A percentile compares a stretch with the other conserved stretches of the same genome.
Conservation (phyloP, 352 stramenopile species). For the Poterioochromonas sp. region DNA sequence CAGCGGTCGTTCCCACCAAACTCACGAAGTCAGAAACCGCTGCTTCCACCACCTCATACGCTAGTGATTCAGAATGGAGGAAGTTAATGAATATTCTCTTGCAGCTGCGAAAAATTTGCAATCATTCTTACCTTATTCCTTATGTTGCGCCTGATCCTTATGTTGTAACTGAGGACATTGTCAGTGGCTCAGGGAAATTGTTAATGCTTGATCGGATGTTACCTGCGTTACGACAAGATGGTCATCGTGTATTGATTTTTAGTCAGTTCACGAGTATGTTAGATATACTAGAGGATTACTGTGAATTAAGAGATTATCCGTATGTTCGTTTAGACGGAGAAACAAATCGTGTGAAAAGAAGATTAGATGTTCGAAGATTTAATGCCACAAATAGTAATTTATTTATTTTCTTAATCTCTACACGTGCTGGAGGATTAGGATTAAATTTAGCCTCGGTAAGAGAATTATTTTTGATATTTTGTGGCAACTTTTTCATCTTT, state of each 20-base stretch:
- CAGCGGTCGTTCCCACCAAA: neutral
- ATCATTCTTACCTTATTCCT: slow-evolving; percentile 74
- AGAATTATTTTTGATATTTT: slow-evolving; percentile 91
- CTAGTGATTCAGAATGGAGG: neutral
- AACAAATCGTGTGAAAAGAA: slow-evolving; percentile 47
- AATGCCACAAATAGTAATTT: slow-evolving; percentile 80
- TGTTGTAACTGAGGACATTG: slow-evolving; percentile 3
- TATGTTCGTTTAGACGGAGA: slow-evolving; percentile 18
- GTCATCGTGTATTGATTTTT: slow-evolving; percentile 9
- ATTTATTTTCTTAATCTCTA: slow-evolving; percentile 95
- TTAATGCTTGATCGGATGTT: slow-evolving; percentile 15
- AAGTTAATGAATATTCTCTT: slow-evolving; percentile 72
- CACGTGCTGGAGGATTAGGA: slow-evolving; percentile 83
- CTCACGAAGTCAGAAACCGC: neutral
- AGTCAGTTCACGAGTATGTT: slow-evolving; percentile 29
- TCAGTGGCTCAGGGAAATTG: slow-evolving; percentile 4
- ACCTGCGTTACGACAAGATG: neutral
- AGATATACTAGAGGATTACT: slow-evolving; percentile 28
- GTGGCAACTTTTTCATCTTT: too few species aligned
- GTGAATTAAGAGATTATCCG: neutral
- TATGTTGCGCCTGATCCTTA: neutral
- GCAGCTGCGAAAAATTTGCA: slow-evolving; percentile 78
- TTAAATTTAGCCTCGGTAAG: slow-evolving; percentile 93
- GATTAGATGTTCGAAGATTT: slow-evolving; percentile 84
- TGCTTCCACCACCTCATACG: too few species aligned